Evolutionary conservation across 2,329 filamentous ascomycete genomes (phyloP).

Genomic region (Diaporthe sp.): DNA sequence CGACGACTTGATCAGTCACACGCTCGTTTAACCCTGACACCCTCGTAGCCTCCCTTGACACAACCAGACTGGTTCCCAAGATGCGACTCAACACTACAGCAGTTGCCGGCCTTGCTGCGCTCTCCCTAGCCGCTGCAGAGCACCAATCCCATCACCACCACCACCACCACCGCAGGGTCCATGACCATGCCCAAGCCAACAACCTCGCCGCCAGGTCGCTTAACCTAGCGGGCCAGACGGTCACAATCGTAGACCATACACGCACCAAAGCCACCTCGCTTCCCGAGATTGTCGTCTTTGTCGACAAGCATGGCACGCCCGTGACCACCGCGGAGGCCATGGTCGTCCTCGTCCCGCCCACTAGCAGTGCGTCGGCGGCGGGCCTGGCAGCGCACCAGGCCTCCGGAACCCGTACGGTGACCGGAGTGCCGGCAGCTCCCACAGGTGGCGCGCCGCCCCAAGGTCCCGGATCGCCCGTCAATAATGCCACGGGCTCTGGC

Average conservation of each 20-base stretch:
- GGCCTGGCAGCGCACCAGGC: not conserved
- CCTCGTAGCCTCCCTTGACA: conserved; percentile 24
- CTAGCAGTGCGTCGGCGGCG: conserved; percentile 20
- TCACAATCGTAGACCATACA: conserved; percentile 54
- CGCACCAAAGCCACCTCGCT: conserved; percentile 57
- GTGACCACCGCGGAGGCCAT: conserved; percentile 59
- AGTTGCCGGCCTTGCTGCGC: conserved; percentile 24
- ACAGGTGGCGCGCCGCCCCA: not conserved
- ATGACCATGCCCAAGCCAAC: conserved; percentile 30
- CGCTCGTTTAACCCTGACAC: conserved; percentile 13
- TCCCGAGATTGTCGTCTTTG: conserved; percentile 69
- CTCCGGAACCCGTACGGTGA: not conserved
- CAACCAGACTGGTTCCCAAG: not conserved
- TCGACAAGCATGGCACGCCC: conserved; percentile 69
- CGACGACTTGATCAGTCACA: conserved; percentile 6
- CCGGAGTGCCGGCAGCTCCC: not conserved
- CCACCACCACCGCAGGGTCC: conserved; percentile 33
- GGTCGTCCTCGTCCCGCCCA: conserved; percentile 49
- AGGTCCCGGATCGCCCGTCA: conserved; percentile 6
- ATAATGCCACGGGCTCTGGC: conserved; percentile 34
- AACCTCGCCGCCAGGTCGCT: conserved; percentile 29
- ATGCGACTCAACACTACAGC: conserved; percentile 31
- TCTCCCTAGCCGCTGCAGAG: conserved; percentile 32
- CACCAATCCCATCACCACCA: conserved; percentile 35
- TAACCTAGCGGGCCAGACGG: conserved; percentile 38